These are phyloP conservation scores for Penicillium vulpinum DNA, from an alignment of 2,329 filamentous ascomycete genomes.

Conservation along the genomic window DNA sequence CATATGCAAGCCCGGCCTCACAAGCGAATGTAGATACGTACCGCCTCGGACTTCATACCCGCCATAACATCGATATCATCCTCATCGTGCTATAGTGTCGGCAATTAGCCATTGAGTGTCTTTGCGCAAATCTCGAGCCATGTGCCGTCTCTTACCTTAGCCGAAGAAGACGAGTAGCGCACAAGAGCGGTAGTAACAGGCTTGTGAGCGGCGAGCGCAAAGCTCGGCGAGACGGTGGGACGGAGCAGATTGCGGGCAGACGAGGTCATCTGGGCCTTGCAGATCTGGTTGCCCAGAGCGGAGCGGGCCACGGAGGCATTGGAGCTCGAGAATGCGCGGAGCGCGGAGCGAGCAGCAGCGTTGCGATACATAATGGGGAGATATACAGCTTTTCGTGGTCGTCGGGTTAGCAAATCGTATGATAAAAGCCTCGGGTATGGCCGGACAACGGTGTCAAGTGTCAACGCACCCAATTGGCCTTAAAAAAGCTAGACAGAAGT, in stretches of 20 bases:
- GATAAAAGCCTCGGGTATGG: slow-evolving; percentile 36
- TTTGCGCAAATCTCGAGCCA: background rate
- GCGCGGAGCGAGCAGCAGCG: slow-evolving; percentile 46
- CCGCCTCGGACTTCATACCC: slow-evolving; percentile 58
- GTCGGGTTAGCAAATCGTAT: slow-evolving; percentile 31
- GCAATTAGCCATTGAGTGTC: slow-evolving; percentile 52
- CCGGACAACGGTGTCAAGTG: slow-evolving; percentile 17
- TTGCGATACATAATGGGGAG: slow-evolving; percentile 47
- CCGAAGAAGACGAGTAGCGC: slow-evolving; percentile 47
- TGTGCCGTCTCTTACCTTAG: slow-evolving; percentile 49
- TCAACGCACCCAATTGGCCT: slow-evolving; percentile 37
- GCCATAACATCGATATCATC: slow-evolving; percentile 49
- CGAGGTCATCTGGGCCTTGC: slow-evolving; percentile 48
- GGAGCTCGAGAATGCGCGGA: slow-evolving; percentile 46
- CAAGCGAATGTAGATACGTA: slow-evolving; percentile 43
- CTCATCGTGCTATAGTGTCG: slow-evolving; percentile 24
- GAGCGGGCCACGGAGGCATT: slow-evolving; percentile 47
- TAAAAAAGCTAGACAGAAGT: slow-evolving; percentile 19
- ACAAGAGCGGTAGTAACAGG: slow-evolving; percentile 51
- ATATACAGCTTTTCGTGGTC: slow-evolving; percentile 32
- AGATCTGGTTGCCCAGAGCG: slow-evolving; percentile 41
- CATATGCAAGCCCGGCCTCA: background rate
- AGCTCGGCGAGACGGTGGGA: slow-evolving; percentile 37
- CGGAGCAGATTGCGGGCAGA: slow-evolving; percentile 41
- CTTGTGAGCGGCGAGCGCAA: slow-evolving; percentile 47